Evolutionary conservation across 371 early-diverging fungal species (phyloP), one percentile per base, ranked within the genome.

Genomic region (Rhizopus stolonifer): DNA sequence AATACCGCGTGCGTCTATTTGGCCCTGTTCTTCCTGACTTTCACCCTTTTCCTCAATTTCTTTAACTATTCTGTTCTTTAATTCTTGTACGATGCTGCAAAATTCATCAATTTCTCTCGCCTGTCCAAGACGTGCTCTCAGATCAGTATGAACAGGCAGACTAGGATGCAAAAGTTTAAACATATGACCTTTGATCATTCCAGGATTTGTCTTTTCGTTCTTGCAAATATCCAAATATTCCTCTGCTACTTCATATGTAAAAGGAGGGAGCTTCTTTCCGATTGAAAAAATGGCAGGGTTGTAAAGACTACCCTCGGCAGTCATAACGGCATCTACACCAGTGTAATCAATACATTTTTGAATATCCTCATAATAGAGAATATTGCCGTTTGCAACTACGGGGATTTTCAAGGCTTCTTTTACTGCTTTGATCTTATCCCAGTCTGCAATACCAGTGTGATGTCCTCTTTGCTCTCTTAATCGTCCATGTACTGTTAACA

Each of bases 371-470:
- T 77, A 70, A 59, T 94, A 94, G 34, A 97, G 64, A 39, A 99
- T 96, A 56, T 98, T 98, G 24, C 99, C 99, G 69, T 99, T 99
- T 44, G 98, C 94, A 68, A 98, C 82, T 1, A 99, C 98, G 2
- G 99, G 99, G 3, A 99, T 95, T 15, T 62, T 72, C 22, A 80
- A 56, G 0, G 88, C 87, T 52, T 87, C 86, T 66, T 94, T 96
- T n/a, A 99, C 94, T 0, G 79, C 75, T 61, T 83, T 85, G 59
- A 99, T 99, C 64, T 96, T 90, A 49, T 88, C 84, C 99, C 99
- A 99, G 73, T 99, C 96, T 0, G 98, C 99, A 19, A 99, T 60
- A 4, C 99, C 99, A 19, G 98, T 95, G 40, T 90, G 81, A 49
- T 92, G 92, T 5, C 99, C 99, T 72, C 93, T 98, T 77, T 97